phyloP scores from a whole-genome alignment of 257 asterid genomes.

The Linaria vulgaris region DNA sequence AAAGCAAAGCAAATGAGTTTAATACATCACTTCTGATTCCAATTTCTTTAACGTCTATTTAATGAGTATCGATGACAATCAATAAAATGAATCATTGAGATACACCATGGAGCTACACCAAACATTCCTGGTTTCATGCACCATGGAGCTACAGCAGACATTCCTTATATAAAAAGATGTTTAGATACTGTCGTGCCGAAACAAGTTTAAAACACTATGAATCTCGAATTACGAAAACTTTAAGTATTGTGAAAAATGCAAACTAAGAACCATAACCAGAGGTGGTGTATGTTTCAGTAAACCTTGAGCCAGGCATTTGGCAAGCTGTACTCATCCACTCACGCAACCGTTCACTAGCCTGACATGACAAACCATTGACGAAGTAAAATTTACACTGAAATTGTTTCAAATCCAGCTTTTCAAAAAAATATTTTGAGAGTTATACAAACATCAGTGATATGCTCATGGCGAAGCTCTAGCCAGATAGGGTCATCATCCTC shows the following conservation, averaged over 20 bases:
- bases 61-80: not conserved
- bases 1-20: constrained; percentile 15
- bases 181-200: not conserved
- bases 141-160: not conserved
- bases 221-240: constrained; percentile 16
- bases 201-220: not conserved
- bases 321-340: constrained; percentile 99
- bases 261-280: constrained; percentile 22
- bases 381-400: constrained; percentile 20
- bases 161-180: constrained; percentile 2
- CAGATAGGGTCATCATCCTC: constrained; percentile 99
- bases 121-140: not conserved
- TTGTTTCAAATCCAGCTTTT: constrained; percentile 15
- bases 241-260: not conserved
- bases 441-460: constrained; percentile 92
- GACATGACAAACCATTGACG: constrained; percentile 37
- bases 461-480: constrained; percentile 98
- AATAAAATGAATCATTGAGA: too few relatives aligned
- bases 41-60: not conserved
- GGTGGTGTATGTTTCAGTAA: constrained; percentile 24
- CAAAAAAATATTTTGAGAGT: constrained; percentile 18
- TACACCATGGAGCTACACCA: not conserved
- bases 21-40: not conserved
- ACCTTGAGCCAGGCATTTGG: constrained; percentile 96
- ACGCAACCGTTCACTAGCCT: constrained; percentile 93